Evolutionary conservation across 306 rosid species (phyloP).

Genomic region (barrel medic (Medicago truncatula)): DNA sequence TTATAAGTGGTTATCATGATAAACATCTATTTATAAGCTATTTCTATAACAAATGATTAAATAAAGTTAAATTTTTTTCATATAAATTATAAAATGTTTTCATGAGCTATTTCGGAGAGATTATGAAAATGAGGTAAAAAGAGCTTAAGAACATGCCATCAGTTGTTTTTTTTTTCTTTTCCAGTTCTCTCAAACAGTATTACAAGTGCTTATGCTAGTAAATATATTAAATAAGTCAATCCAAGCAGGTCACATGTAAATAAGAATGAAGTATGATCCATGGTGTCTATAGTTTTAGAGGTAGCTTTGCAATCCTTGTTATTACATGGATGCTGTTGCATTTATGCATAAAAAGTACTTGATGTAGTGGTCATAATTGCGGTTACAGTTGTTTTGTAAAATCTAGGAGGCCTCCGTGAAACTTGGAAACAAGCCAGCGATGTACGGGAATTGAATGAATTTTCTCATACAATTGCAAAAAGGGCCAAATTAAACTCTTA

Average conservation of each 20-base stretch:
- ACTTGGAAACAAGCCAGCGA: background rate
- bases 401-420: background rate
- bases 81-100: no score
- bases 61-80: no score
- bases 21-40: no score
- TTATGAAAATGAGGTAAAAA: no score
- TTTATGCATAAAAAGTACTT: background rate
- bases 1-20: no score
- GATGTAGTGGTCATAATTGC: background rate
- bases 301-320: background rate
- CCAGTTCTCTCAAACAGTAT: no score
- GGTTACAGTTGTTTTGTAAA: background rate
- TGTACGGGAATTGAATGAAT: slow-evolving; percentile 21
- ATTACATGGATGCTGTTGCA: background rate
- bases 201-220: no score
- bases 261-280: background rate
- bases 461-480: background rate
- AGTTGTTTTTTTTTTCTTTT: no score
- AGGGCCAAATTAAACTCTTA: background rate
- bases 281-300: background rate
- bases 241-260: background rate
- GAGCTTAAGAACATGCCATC: no score
- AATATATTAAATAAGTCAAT: no score
- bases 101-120: no score
- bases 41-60: no score